A percentile compares a stretch with the other conserved stretches of the same genome.
Conservation (phyloP, 1,284 basidiomycete genomes). For the Marasmius fiardii region DNA sequence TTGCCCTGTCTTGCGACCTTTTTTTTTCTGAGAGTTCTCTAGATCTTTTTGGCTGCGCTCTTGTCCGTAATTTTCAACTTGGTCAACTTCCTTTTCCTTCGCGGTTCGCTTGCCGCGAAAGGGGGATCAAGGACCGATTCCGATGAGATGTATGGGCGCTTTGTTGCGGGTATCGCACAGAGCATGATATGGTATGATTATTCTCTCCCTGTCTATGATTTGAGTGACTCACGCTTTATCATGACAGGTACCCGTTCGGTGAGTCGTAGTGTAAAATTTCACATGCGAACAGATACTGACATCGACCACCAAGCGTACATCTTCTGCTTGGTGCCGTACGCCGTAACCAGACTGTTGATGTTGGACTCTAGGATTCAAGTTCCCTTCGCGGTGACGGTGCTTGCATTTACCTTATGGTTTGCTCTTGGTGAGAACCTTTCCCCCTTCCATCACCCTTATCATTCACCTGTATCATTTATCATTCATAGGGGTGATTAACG, state of each 20-base stretch:
- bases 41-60: slow-evolving; percentile 57
- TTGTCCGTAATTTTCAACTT: slow-evolving; percentile 55
- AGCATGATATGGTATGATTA: slow-evolving; percentile 64
- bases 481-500: slow-evolving; percentile 54
- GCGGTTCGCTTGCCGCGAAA: slow-evolving; percentile 45
- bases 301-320: slow-evolving; percentile 44
- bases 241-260: slow-evolving; percentile 60
- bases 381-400: slow-evolving; percentile 41
- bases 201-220: slow-evolving; percentile 1
- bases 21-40: slow-evolving; percentile 5
- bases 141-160: slow-evolving; percentile 51
- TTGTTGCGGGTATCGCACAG: slow-evolving; percentile 54
- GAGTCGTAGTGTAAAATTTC: slow-evolving; percentile 17
- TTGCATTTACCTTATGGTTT: slow-evolving; percentile 51
- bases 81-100: slow-evolving; percentile 53
- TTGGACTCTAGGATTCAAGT: slow-evolving; percentile 42
- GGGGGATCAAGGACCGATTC: slow-evolving; percentile 41
- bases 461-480: slow-evolving; percentile 7
- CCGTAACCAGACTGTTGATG: slow-evolving; percentile 46
- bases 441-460: slow-evolving; percentile 1
- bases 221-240: slow-evolving; percentile 7
- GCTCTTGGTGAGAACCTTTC: slow-evolving; percentile 45
- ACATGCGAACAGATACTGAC: slow-evolving; percentile 1
- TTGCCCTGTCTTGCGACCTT: neutral
- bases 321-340: slow-evolving; percentile 56